Conservation (phyloP, 2,329 filamentous ascomycete genomes). For the Colletotrichum caudatum region DNA sequence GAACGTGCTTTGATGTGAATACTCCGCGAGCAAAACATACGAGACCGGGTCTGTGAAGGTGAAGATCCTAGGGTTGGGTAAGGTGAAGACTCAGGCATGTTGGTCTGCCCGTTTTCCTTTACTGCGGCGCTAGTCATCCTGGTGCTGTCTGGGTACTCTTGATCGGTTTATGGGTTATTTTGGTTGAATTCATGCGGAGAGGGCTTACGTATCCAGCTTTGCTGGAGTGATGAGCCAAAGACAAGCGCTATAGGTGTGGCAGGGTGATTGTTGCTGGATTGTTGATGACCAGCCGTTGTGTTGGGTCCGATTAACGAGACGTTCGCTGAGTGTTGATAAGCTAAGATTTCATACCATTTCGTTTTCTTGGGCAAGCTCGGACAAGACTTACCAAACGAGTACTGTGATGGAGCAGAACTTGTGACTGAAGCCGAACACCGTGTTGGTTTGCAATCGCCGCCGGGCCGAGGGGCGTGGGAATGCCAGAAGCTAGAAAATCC, state of each 20-base stretch:
- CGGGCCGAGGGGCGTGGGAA: neutral
- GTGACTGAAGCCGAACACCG: neutral
- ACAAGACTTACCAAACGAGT: neutral
- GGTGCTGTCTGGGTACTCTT: neutral
- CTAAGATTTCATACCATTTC: neutral
- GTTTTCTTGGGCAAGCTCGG: neutral
- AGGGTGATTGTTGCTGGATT: neutral
- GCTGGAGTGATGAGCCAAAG: neutral
- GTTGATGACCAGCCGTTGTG: neutral
- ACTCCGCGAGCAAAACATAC: neutral
- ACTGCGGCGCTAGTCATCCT: neutral
- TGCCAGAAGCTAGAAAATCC: neutral
- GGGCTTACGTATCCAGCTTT: neutral
- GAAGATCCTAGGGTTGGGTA: neutral
- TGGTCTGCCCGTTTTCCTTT: neutral
- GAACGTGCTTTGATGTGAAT: neutral
- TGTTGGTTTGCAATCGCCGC: neutral
- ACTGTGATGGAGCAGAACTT: neutral
- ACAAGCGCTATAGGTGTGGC: neutral
- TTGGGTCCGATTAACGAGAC: neutral
- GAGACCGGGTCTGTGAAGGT: neutral
- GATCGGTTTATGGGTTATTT: no score
- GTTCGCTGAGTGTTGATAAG: neutral
- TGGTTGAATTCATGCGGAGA: neutral
- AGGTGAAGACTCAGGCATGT: neutral